Percentiles rank a stretch among this genome's conserved stretches.
Conservation (phyloP, 169 alveolate species). For the Eimeria maxima region DNA sequence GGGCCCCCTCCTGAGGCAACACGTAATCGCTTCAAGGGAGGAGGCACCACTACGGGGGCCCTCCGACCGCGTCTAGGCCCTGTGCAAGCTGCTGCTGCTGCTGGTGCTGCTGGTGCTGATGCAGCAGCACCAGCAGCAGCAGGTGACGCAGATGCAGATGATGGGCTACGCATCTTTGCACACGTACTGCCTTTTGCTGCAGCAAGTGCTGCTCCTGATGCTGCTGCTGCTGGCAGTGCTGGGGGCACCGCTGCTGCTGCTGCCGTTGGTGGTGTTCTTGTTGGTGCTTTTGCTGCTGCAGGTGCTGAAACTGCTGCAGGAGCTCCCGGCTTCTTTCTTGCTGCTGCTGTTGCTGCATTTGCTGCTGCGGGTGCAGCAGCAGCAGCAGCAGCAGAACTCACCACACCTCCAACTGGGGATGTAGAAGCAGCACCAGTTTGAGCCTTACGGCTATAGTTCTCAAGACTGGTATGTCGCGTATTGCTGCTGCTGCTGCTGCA, state of each 20-base stretch:
- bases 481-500: constrained; percentile 8
- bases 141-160: too few species aligned
- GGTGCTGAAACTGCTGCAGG: not conserved
- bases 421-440: not conserved
- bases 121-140: too few species aligned
- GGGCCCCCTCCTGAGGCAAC: not conserved
- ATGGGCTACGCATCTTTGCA: too few species aligned
- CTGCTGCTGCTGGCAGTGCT: constrained; percentile 17
- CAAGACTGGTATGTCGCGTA: not conserved
- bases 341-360: not conserved
- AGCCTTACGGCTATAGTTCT: not conserved
- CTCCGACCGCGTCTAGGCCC: too few species aligned
- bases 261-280: constrained; percentile 8
- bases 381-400: not conserved
- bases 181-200: too few species aligned
- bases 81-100: constrained; percentile 1
- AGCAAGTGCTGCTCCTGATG: not conserved
- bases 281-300: constrained; percentile 1
- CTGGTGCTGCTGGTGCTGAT: too few species aligned
- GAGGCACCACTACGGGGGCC: too few species aligned
- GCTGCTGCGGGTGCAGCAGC: not conserved
- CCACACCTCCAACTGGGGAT: not conserved
- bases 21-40: not conserved
- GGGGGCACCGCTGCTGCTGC: constrained; percentile 9
- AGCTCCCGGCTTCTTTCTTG: not conserved